A percentile compares a stretch with the other conserved stretches of the same genome.
phyloP scores from a whole-genome alignment of 306 rosid genomes.

The Senna tora region DNA sequence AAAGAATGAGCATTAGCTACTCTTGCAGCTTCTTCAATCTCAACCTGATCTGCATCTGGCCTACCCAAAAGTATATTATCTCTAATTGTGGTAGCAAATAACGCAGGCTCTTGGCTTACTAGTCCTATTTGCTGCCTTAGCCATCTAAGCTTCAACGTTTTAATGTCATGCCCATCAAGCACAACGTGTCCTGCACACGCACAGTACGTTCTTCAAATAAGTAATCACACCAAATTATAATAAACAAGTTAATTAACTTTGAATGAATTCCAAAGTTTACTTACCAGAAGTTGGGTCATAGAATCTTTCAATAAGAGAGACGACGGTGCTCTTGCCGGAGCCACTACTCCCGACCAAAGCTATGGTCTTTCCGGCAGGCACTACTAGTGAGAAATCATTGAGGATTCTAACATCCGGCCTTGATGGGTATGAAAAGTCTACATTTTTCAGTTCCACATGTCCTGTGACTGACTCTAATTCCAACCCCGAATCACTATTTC shows the following conservation, averaged over 20 bases:
- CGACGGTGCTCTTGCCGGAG: conserved; percentile 98
- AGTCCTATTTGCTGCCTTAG: conserved; percentile 95
- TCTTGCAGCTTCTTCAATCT: conserved; percentile 97
- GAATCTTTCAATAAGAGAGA: conserved; percentile 94
- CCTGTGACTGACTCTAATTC: conserved; percentile 82
- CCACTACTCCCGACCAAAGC: conserved; percentile 99
- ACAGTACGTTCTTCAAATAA: conserved; percentile 23
- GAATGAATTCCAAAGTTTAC: conserved; percentile 38
- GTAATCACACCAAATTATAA: neutral
- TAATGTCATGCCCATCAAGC: conserved; percentile 89
- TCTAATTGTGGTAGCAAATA: conserved; percentile 89
- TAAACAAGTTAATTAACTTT: neutral
- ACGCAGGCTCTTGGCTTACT: conserved; percentile 98
- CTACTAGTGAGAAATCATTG: conserved; percentile 66
- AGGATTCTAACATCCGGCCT: conserved; percentile 85
- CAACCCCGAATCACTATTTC: conserved; percentile 72
- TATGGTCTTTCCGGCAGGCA: conserved; percentile 95
- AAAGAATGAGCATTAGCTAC: conserved; percentile 98
- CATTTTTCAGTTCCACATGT: conserved; percentile 78
- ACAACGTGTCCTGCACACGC: conserved; percentile 82
- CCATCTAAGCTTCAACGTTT: conserved; percentile 86
- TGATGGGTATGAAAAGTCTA: conserved; percentile 88
- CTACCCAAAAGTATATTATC: conserved; percentile 94
- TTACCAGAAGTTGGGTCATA: conserved; percentile 91
- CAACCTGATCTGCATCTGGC: conserved; percentile 88